phyloP scores from a whole-genome alignment of 768 basidiomycete genomes.

The Leccinum sublutescens region DNA sequence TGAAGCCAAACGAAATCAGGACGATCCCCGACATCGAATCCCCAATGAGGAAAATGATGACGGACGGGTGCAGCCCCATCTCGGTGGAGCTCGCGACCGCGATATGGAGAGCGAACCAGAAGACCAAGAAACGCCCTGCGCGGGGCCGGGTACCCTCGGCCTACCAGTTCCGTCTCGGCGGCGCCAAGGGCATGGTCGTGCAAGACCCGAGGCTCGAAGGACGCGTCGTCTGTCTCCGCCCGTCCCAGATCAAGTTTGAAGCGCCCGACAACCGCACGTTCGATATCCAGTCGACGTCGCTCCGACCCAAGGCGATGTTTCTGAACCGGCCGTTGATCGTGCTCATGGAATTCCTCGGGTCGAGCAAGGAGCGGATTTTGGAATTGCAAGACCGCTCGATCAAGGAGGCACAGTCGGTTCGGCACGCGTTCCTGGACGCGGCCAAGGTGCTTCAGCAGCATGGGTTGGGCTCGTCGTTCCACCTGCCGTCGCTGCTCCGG shows the following conservation, averaged over 20 bases:
- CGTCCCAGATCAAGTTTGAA: constrained; percentile 50
- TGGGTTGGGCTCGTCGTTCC: constrained; percentile 46
- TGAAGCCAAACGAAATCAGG: constrained; percentile 36
- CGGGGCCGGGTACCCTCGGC: constrained; percentile 36
- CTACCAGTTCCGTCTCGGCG: constrained; percentile 44
- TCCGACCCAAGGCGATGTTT: constrained; percentile 41
- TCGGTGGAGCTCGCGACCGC: constrained; percentile 36
- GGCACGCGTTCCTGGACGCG: constrained; percentile 34
- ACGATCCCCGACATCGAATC: constrained; percentile 33
- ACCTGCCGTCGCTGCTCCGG: constrained; percentile 41
- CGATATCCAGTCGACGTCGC: constrained; percentile 48
- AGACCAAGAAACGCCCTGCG: constrained; percentile 21
- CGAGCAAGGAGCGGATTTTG: constrained; percentile 34
- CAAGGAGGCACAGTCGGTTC: constrained; percentile 35
- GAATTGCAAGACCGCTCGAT: constrained; percentile 40
- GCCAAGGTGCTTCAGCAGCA: constrained; percentile 42
- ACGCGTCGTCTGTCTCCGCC: constrained; percentile 38
- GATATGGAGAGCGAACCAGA: constrained; percentile 38
- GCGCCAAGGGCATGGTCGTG: constrained; percentile 49
- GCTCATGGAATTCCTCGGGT: constrained; percentile 45
- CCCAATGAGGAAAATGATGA: constrained; percentile 36
- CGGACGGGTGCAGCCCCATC: constrained; percentile 52
- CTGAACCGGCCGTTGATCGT: constrained; percentile 50
- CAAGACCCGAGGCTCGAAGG: constrained; percentile 39
- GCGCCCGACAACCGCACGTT: constrained; percentile 37